Conservation (phyloP, 495 filamentous ascomycete species). For the Penicillium lividum region DNA sequence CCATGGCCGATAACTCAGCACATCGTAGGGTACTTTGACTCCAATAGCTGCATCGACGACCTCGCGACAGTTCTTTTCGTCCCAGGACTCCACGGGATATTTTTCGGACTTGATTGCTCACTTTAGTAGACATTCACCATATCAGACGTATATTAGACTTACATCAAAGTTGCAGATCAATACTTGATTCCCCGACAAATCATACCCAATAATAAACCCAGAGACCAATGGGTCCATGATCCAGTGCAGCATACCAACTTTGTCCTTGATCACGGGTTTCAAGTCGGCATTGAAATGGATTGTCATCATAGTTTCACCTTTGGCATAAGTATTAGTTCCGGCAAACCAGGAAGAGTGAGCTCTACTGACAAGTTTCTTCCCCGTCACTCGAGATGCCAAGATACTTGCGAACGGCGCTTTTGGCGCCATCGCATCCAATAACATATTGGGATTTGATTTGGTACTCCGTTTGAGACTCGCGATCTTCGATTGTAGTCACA, state of each 20-base stretch:
- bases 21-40: slow-evolving; percentile 32
- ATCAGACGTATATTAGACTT: neutral
- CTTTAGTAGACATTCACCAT: slow-evolving; percentile 10
- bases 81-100: slow-evolving; percentile 38
- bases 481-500: slow-evolving; percentile 24
- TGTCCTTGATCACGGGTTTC: slow-evolving; percentile 31
- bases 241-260: slow-evolving; percentile 48
- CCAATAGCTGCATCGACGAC: slow-evolving; percentile 37
- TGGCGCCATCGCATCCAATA: slow-evolving; percentile 41
- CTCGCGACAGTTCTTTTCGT: slow-evolving; percentile 33
- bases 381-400: slow-evolving; percentile 39
- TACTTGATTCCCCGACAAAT: slow-evolving; percentile 40
- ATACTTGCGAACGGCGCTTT: slow-evolving; percentile 34
- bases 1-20: slow-evolving; percentile 43
- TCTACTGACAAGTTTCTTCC: slow-evolving; percentile 26
- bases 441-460: slow-evolving; percentile 27
- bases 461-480: slow-evolving; percentile 14
- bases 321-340: neutral
- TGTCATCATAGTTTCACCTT: slow-evolving; percentile 48
- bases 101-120: slow-evolving; percentile 11
- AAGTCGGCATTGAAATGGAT: slow-evolving; percentile 46
- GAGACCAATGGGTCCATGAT: slow-evolving; percentile 42
- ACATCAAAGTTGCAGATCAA: slow-evolving; percentile 43
- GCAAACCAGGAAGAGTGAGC: slow-evolving; percentile 18
- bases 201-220: slow-evolving; percentile 45